phyloP scores from a whole-genome alignment of 108 stramenopile species.

The Nitzschia putrida region DNA sequence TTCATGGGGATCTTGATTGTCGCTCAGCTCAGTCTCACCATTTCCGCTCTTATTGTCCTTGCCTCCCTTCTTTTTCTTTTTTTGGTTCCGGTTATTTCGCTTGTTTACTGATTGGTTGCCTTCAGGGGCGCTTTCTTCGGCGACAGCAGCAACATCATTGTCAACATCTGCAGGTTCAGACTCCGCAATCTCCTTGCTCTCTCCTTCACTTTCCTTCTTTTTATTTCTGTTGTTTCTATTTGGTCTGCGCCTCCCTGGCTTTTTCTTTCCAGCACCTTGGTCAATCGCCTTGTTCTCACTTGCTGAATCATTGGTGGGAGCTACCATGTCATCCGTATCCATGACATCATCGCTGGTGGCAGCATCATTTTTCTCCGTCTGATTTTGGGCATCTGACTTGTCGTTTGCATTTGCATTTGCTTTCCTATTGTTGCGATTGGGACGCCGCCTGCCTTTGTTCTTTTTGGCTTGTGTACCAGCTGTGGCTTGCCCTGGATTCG shows the following conservation, averaged over 20 bases:
- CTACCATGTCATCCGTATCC: too few relatives aligned
- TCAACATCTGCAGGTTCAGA: too few relatives aligned
- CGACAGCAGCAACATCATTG: too few relatives aligned
- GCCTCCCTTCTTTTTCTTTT: neutral
- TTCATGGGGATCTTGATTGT: neutral
- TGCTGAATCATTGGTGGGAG: neutral
- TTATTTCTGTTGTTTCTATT: slow-evolving; percentile 31
- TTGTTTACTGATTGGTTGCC: too few relatives aligned
- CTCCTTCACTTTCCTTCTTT: slow-evolving; percentile 9
- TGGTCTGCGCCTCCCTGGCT: neutral
- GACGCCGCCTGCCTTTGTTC: too few relatives aligned
- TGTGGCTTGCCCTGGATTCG: too few relatives aligned
- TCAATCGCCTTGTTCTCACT: neutral
- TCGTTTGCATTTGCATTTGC: too few relatives aligned
- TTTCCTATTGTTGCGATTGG: slow-evolving; percentile 1
- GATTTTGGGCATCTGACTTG: too few relatives aligned
- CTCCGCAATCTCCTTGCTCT: neutral
- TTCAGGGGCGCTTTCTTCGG: too few relatives aligned
- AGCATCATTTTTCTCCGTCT: too few relatives aligned
- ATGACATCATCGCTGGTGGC: too few relatives aligned
- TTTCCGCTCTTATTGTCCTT: slow-evolving; percentile 4
- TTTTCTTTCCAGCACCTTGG: neutral
- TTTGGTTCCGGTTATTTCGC: neutral
- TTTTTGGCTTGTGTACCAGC: too few relatives aligned
- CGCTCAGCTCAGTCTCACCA: neutral